phyloP scores from a whole-genome alignment of 345 rosid species.

The Physaria fendleri region DNA sequence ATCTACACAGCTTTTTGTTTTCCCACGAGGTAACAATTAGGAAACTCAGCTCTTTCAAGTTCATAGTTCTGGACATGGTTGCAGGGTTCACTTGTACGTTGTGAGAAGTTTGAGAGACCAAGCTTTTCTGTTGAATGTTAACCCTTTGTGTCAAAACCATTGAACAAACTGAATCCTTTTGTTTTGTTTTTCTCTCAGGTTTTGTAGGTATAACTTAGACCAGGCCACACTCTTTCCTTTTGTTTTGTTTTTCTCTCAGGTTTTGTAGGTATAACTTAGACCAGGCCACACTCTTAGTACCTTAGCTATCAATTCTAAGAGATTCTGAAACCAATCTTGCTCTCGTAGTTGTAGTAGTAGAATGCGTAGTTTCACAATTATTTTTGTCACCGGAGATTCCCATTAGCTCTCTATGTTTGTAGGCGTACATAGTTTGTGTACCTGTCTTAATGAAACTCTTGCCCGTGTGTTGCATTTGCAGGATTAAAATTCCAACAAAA shows the following conservation, averaged over 20 bases:
- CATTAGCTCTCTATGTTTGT: no score
- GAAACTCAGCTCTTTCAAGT: slow-evolving; percentile 33
- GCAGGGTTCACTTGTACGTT: slow-evolving; percentile 69
- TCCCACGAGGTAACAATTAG: slow-evolving; percentile 25
- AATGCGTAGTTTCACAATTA: no score
- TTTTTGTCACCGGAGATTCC: no score
- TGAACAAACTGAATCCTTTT: slow-evolving; percentile 37
- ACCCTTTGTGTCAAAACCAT: slow-evolving; percentile 41
- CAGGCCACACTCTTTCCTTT: neutral
- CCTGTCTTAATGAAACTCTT: no score
- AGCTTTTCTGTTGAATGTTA: slow-evolving; percentile 19
- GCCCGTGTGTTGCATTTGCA: no score
- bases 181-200: slow-evolving; percentile 34
- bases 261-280: slow-evolving; percentile 32
- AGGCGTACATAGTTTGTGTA: no score
- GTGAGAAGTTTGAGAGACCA: slow-evolving; percentile 29
- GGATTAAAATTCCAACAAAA: no score
- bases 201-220: slow-evolving; percentile 33
- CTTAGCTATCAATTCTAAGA: slow-evolving; percentile 1
- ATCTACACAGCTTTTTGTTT: slow-evolving; percentile 8
- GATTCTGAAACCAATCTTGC: slow-evolving; percentile 22
- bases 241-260: slow-evolving; percentile 36
- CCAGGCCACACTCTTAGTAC: slow-evolving; percentile 17
- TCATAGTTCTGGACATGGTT: slow-evolving; percentile 56
- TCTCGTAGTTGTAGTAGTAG: slow-evolving; percentile 3